Evolutionary conservation across 305 asterid species (phyloP).

Genomic region (Fraxinus xanthoxyloides): DNA sequence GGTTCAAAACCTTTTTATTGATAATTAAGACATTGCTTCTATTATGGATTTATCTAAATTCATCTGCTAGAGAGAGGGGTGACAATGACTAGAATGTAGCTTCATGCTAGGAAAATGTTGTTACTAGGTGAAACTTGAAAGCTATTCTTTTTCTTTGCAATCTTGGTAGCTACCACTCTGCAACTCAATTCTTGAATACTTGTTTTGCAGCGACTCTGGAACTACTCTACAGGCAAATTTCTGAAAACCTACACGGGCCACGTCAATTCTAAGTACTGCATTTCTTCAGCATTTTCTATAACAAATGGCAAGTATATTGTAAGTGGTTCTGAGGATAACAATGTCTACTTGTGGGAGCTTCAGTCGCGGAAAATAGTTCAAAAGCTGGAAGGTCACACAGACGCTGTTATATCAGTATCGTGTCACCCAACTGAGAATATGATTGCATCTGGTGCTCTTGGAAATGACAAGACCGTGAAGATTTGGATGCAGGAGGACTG

Average conservation of each 20-base stretch:
- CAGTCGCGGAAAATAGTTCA: conserved; percentile 86
- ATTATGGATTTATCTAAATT: not conserved
- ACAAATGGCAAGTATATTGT: conserved; percentile 91
- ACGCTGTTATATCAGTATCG: conserved; percentile 69
- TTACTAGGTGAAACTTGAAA: not conserved
- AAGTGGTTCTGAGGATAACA: conserved; percentile 90
- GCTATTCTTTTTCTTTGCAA: not conserved
- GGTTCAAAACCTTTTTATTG: not conserved
- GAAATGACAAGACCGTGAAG: conserved; percentile 74
- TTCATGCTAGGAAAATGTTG: not conserved
- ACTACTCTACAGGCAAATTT: conserved; percentile 75
- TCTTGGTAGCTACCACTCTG: not conserved
- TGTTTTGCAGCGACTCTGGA: conserved; percentile 89
- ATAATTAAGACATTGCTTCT: not conserved
- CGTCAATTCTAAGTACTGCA: conserved; percentile 73
- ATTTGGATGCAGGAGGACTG: conserved; percentile 74
- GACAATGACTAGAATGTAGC: not conserved
- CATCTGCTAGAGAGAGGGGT: not conserved
- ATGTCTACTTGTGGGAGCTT: conserved; percentile 85
- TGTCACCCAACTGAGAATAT: conserved; percentile 74
- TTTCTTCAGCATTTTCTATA: conserved; percentile 75
- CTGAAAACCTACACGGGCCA: conserved; percentile 90
- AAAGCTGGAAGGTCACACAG: conserved; percentile 93
- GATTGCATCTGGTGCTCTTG: conserved; percentile 86
- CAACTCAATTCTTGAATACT: conserved; percentile 8